Evolutionary conservation across 768 basidiomycete genomes (phyloP).

Genomic region (Leccinum longicurvipes): DNA sequence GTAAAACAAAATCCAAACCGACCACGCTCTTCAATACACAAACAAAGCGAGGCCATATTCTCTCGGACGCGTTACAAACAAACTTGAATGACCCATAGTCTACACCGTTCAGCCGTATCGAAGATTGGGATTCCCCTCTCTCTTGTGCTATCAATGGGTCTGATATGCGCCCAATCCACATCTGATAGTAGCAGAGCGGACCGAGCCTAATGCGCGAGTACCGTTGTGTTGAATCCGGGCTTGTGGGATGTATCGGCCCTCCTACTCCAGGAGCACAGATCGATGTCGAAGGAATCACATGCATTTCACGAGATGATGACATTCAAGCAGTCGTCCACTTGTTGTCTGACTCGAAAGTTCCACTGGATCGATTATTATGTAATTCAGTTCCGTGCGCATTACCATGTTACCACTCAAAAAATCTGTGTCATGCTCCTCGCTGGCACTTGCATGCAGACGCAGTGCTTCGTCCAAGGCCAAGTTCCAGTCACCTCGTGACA

Average conservation of each 20-base stretch:
- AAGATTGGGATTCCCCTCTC: background rate
- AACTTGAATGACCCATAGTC: background rate
- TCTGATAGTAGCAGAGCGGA: background rate
- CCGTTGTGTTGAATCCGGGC: background rate
- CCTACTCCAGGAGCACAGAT: background rate
- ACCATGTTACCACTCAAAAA: slow-evolving; percentile 17
- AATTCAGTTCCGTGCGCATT: slow-evolving; percentile 1
- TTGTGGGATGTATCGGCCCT: background rate
- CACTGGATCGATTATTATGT: slow-evolving; percentile 10
- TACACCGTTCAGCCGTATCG: background rate
- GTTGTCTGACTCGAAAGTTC: background rate
- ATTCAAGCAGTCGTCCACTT: background rate
- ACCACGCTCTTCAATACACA: slow-evolving; percentile 41
- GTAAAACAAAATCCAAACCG: slow-evolving; percentile 64
- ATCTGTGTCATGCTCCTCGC: slow-evolving; percentile 2
- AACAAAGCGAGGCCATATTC: slow-evolving; percentile 28
- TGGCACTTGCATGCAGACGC: slow-evolving; percentile 13
- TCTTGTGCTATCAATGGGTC: background rate
- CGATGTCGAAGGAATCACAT: background rate
- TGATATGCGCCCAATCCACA: background rate
- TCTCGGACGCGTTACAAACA: background rate
- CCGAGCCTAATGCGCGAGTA: too few species aligned
- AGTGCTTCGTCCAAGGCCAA: slow-evolving; percentile 19
- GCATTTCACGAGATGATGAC: background rate
- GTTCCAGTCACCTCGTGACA: slow-evolving; percentile 18